Evolutionary conservation across 768 basidiomycete species (phyloP).

Genomic region (Lyophyllum decastes): DNA sequence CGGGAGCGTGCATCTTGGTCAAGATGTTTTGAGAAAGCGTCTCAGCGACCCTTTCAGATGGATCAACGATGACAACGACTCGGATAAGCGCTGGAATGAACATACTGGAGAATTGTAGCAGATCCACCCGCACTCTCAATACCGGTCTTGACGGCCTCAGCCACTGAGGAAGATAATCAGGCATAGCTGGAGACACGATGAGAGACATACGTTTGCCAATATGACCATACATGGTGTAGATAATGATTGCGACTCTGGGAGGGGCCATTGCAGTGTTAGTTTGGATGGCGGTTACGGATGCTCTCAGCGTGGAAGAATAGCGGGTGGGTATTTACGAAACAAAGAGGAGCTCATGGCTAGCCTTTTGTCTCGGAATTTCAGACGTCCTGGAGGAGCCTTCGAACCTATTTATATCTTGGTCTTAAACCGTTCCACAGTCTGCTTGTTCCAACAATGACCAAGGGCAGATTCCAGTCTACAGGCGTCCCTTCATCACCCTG

Average conservation of each 20-base stretch:
- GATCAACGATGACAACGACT: neutral
- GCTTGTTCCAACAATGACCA: too few relatives aligned
- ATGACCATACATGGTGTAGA: conserved; percentile 78
- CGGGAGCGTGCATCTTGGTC: conserved; percentile 65
- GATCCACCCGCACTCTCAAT: conserved; percentile 50
- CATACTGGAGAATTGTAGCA: conserved; percentile 59
- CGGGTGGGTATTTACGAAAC: neutral
- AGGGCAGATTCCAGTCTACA: too few relatives aligned
- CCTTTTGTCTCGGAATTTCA: neutral
- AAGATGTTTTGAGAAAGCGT: conserved; percentile 74
- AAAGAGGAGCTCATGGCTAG: neutral
- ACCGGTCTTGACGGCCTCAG: conserved; percentile 52
- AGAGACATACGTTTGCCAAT: conserved; percentile 57
- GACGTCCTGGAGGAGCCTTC: too few relatives aligned
- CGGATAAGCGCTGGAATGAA: conserved; percentile 1
- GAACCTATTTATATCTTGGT: too few relatives aligned
- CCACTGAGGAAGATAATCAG: conserved; percentile 45
- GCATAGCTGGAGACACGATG: conserved; percentile 1
- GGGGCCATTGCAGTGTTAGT: conserved; percentile 34
- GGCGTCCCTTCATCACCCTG: too few relatives aligned
- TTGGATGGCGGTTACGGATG: neutral
- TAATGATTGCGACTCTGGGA: conserved; percentile 67
- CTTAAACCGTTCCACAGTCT: too few relatives aligned
- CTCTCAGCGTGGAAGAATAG: neutral
- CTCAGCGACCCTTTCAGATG: conserved; percentile 62